Evolutionary conservation across 2,329 filamentous ascomycete species (phyloP).

Genomic region (Chaetomium sp.): DNA sequence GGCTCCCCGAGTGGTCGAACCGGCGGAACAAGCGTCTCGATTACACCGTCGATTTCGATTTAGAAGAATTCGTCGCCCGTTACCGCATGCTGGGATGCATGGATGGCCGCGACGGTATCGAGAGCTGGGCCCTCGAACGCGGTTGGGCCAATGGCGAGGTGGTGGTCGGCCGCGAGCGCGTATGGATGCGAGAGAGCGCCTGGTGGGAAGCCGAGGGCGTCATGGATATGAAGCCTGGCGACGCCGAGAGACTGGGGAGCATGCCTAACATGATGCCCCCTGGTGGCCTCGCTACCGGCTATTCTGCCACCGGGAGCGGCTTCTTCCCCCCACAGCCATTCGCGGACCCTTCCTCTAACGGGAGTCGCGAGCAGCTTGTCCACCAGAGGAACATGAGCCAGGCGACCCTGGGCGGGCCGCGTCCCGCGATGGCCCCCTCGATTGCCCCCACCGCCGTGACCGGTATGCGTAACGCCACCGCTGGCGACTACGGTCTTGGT

Average conservation of each 20-base stretch:
- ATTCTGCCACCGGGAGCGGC: slow-evolving; percentile 66
- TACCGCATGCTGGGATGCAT: slow-evolving; percentile 83
- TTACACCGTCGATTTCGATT: slow-evolving; percentile 94
- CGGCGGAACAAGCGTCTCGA: slow-evolving; percentile 87
- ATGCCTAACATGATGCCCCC: slow-evolving; percentile 45
- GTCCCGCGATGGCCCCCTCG: slow-evolving; percentile 55
- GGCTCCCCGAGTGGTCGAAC: slow-evolving; percentile 95
- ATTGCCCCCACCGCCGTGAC: slow-evolving; percentile 51
- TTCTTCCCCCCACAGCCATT: slow-evolving; percentile 69
- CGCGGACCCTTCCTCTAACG: slow-evolving; percentile 62
- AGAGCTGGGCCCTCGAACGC: slow-evolving; percentile 90
- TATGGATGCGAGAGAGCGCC: slow-evolving; percentile 91
- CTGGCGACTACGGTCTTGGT: slow-evolving; percentile 88
- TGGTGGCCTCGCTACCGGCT: slow-evolving; percentile 69
- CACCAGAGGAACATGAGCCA: slow-evolving; percentile 61
- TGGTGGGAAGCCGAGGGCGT: slow-evolving; percentile 99
- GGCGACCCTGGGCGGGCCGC: slow-evolving; percentile 50
- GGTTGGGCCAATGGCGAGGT: slow-evolving; percentile 99
- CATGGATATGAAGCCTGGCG: slow-evolving; percentile 80
- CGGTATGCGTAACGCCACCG: slow-evolving; percentile 57
- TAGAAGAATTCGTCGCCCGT: slow-evolving; percentile 85
- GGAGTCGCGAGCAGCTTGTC: slow-evolving; percentile 72
- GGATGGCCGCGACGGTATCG: slow-evolving; percentile 88
- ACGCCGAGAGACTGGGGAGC: slow-evolving; percentile 42
- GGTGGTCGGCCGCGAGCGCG: slow-evolving; percentile 82